These are phyloP conservation scores for Phyllosticta citriasiana DNA, from an alignment of 2,329 filamentous ascomycete species.

Conservation along the genomic window DNA sequence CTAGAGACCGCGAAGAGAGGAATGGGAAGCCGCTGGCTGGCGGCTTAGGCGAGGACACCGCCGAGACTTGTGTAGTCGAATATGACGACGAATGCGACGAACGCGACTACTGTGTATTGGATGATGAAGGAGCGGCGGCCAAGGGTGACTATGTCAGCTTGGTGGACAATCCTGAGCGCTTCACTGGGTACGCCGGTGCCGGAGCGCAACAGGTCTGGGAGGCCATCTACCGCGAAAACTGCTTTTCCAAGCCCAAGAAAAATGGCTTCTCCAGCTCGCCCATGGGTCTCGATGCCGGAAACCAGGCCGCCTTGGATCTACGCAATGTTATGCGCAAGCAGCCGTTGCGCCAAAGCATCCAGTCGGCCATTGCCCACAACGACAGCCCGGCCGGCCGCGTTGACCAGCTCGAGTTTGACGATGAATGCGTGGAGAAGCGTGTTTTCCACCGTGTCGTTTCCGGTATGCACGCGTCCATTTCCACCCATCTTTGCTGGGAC, in stretches of 20 bases:
- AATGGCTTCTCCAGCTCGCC: constrained; percentile 15
- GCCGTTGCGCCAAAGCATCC: constrained; percentile 50
- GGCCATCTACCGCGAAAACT: constrained; percentile 94
- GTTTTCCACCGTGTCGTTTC: constrained; percentile 94
- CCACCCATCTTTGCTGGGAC: constrained; percentile 90
- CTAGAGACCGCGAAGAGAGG: constrained; percentile 59
- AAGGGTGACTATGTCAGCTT: constrained; percentile 97
- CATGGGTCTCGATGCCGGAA: constrained; percentile 1
- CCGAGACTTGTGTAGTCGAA: constrained; percentile 93
- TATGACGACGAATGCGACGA: constrained; percentile 97
- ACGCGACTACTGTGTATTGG: constrained; percentile 90
- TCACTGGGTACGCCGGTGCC: constrained; percentile 83
- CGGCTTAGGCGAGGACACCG: constrained; percentile 72
- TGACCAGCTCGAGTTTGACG: constrained; percentile 64
- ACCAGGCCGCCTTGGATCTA: constrained; percentile 50
- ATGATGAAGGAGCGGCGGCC: constrained; percentile 75
- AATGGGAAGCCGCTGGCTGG: constrained; percentile 69
- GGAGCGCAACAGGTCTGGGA: constrained; percentile 90
- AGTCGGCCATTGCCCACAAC: constrained; percentile 42
- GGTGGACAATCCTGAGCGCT: constrained; percentile 85
- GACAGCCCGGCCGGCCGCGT: constrained; percentile 48
- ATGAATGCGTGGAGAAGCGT: constrained; percentile 95
- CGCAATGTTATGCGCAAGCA: constrained; percentile 51
- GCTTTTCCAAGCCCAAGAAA: constrained; percentile 54
- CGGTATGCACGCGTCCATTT: constrained; percentile 97